Conservation (phyloP, 306 rosid genomes). For the Hippophae rhamnoides region DNA sequence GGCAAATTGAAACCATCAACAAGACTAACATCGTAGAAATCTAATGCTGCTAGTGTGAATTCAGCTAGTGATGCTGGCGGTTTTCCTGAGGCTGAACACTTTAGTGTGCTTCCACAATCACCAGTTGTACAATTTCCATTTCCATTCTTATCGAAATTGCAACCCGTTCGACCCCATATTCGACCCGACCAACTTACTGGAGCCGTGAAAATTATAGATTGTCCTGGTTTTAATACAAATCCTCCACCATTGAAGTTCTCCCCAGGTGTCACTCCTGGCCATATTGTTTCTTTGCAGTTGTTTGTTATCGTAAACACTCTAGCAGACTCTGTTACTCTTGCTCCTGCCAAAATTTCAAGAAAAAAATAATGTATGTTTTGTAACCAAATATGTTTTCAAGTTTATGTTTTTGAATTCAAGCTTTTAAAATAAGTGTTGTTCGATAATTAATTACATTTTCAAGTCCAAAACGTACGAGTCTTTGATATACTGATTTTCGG, state of each 20-base stretch:
- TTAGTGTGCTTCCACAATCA: conserved; percentile 43
- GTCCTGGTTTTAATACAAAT: conserved; percentile 48
- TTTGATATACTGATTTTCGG: too few species aligned
- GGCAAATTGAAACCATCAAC: conserved; percentile 90
- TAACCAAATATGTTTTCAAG: too few species aligned
- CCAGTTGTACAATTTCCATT: conserved; percentile 59
- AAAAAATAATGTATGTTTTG: background rate
- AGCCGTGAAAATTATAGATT: conserved; percentile 45
- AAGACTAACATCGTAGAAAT: conserved; percentile 80
- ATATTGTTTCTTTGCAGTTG: conserved; percentile 70
- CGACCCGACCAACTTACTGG: conserved; percentile 72
- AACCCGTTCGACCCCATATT: conserved; percentile 91
- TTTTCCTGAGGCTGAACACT: conserved; percentile 56
- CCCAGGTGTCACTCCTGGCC: conserved; percentile 75
- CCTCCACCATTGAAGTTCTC: conserved; percentile 74
- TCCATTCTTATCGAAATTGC: conserved; percentile 65
- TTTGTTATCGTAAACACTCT: conserved; percentile 68
- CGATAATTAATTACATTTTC: too few species aligned
- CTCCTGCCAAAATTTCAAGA: conserved; percentile 30
- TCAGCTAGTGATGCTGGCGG: conserved; percentile 80
- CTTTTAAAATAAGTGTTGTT: too few species aligned
- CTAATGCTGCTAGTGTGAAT: conserved; percentile 46
- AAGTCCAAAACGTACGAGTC: too few species aligned
- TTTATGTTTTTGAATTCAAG: too few species aligned
- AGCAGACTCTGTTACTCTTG: conserved; percentile 37